A percentile compares a stretch with the other conserved stretches of the same genome.
phyloP scores from a whole-genome alignment of 257 asterid species.

The Nicotiana benthamiana region DNA sequence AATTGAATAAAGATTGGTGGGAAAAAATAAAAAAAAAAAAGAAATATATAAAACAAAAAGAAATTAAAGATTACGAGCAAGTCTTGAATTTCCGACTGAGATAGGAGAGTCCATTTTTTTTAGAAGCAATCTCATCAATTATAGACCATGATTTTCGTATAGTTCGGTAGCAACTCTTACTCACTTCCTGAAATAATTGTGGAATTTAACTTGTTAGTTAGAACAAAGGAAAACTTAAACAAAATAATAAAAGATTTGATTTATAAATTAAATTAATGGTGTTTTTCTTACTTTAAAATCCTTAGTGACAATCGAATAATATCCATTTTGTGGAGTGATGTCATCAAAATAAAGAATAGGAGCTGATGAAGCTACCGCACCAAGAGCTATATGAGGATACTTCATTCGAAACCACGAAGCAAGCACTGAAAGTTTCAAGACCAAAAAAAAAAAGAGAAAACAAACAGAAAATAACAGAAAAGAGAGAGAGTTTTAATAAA shows the following conservation, averaged over 20 bases:
- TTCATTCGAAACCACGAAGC: slow-evolving; percentile 85
- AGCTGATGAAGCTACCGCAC: slow-evolving; percentile 81
- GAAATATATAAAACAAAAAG: not conserved
- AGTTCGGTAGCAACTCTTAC: slow-evolving; percentile 39
- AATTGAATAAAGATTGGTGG: not conserved
- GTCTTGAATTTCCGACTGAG: slow-evolving; percentile 45
- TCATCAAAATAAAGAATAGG: slow-evolving; percentile 71
- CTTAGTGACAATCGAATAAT: slow-evolving; percentile 33
- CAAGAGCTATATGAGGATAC: slow-evolving; percentile 71
- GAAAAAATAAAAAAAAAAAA: not conserved
- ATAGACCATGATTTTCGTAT: slow-evolving; percentile 58
- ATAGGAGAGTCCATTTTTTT: slow-evolving; percentile 40
- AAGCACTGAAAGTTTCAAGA: slow-evolving; percentile 39
- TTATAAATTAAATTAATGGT: not conserved
- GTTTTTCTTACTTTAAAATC: slow-evolving; percentile 46
- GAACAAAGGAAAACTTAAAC: not conserved
- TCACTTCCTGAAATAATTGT: slow-evolving; percentile 35
- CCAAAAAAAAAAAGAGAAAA: not conserved
- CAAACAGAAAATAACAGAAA: not conserved
- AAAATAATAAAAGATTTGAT: not conserved
- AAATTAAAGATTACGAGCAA: slow-evolving; percentile 25
- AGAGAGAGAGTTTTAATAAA: not conserved
- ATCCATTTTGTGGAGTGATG: slow-evolving; percentile 58
- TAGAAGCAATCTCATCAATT: slow-evolving; percentile 52
- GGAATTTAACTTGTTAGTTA: not conserved